A percentile compares a stretch with the other conserved stretches of the same genome.
Evolutionary conservation across 2,329 filamentous ascomycete genomes (phyloP).

Genomic region (Phaeophleospora eucalypticola): DNA sequence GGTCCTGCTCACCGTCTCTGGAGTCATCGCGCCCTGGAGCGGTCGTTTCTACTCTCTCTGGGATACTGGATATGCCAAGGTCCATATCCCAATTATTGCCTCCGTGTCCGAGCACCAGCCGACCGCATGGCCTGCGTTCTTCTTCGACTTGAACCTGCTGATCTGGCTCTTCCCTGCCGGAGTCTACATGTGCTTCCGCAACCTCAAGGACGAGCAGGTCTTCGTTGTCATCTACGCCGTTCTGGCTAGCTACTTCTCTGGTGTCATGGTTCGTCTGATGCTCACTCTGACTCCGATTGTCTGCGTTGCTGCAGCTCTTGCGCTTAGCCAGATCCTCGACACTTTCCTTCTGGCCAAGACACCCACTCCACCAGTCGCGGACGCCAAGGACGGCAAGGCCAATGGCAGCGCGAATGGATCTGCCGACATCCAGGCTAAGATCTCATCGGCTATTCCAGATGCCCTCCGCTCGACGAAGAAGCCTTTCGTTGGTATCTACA

Average conservation of each 20-base stretch:
- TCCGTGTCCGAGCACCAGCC: slow-evolving; percentile 99
- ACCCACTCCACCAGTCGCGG: slow-evolving; percentile 44
- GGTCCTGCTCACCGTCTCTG: slow-evolving; percentile 76
- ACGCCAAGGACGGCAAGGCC: slow-evolving; percentile 35
- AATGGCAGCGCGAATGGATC: slow-evolving; percentile 39
- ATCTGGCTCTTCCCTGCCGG: slow-evolving; percentile 99
- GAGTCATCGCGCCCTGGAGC: slow-evolving; percentile 94
- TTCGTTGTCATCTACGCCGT: slow-evolving; percentile 98
- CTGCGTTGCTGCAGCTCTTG: slow-evolving; percentile 87
- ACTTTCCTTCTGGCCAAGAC: slow-evolving; percentile 69
- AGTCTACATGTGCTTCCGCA: slow-evolving; percentile 96
- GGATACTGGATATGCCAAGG: slow-evolving; percentile 98
- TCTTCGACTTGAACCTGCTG: slow-evolving; percentile 96
- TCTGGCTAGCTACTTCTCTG: slow-evolving; percentile 94
- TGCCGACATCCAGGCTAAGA: slow-evolving; percentile 47
- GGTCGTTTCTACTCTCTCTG: slow-evolving; percentile 98
- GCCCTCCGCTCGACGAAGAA: slow-evolving; percentile 67
- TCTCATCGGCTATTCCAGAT: slow-evolving; percentile 50
- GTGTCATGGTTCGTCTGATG: slow-evolving; percentile 99
- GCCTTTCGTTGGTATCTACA: slow-evolving; percentile 80
- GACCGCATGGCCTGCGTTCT: slow-evolving; percentile 97
- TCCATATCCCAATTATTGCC: slow-evolving; percentile 98
- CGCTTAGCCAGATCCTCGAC: slow-evolving; percentile 82
- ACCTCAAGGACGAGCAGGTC: slow-evolving; percentile 90
- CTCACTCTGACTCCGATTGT: slow-evolving; percentile 94